Evolutionary conservation across 83 land plant genomes (phyloP), one percentile per base, ranked within the genome.

Genomic region (Larix sibirica): DNA sequence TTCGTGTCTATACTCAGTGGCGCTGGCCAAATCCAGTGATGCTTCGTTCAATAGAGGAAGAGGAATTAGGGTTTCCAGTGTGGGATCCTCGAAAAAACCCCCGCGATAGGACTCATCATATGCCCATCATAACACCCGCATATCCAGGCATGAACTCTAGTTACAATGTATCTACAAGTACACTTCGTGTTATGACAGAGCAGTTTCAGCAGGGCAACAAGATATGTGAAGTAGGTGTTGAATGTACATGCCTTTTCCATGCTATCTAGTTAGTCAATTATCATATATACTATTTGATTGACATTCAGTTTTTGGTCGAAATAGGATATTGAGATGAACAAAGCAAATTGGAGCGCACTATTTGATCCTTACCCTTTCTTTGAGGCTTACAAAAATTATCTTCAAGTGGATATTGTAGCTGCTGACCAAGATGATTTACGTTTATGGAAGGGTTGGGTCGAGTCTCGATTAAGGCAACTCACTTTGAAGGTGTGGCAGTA

Each of bases 101-200:
- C 5, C 84, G 90, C 0, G 99, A 97, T 65, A 61, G 95, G 59
- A 80, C 73, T 10, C 99, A 97, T 86, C 91, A 85, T 50, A 97
- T 97, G 99, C 99, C 99, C 13, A 97, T 97, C 26, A 97, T 97
- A 20, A 97, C 99, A 38, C 99, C 99, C 14, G 98, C 98, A 75
- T 97, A 97, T 86, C 99, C 99, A 62, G 93, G 97, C 85, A 94
- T 96, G 99, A 97, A 97, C 62, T 95, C 98, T 36, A 97, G 99
- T 86, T 97, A 94, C 82, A 97, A 97, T 89, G 98, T 97, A 23
- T 94, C 98, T 0, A 31, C 92, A 24, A 97, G 99, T 83, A 97
- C 99, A 20, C 88, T 97, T 54, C 94, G 97, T 10, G 98, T 97
- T 20, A 97, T 97, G 95, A 89, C 85, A 54, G 98, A 97, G 81